These are phyloP conservation scores for Trametes versicolor DNA, from an alignment of 1,284 basidiomycete genomes.

Conservation along the genomic window DNA sequence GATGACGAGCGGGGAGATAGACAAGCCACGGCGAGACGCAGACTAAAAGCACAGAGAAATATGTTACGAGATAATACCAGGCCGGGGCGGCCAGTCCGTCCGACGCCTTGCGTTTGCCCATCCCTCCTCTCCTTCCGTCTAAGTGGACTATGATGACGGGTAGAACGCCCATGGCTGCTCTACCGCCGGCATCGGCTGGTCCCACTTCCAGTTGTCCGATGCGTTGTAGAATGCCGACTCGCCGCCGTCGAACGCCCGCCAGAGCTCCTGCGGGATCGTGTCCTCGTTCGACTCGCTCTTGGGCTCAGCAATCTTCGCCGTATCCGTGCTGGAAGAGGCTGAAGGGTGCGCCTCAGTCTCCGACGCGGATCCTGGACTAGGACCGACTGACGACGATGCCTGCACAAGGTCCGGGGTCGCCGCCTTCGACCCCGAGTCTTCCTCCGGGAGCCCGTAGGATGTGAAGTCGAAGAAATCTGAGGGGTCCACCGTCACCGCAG, in stretches of 20 bases:
- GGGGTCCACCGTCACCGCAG: slow-evolving; percentile 32
- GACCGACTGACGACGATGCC: slow-evolving; percentile 73
- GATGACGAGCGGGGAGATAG: background rate
- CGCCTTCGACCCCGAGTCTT: slow-evolving; percentile 66
- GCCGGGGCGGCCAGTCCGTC: slow-evolving; percentile 32
- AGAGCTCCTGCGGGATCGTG: slow-evolving; percentile 64
- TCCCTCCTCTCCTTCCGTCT: slow-evolving; percentile 31
- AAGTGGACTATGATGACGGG: slow-evolving; percentile 26
- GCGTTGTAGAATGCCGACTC: slow-evolving; percentile 74
- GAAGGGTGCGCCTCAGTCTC: slow-evolving; percentile 60
- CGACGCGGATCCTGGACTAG: slow-evolving; percentile 77
- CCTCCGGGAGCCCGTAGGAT: slow-evolving; percentile 61
- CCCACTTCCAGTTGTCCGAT: slow-evolving; percentile 75
- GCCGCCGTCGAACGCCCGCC: slow-evolving; percentile 79
- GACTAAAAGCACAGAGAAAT: slow-evolving; percentile 41
- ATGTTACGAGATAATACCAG: slow-evolving; percentile 40
- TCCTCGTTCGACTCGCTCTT: slow-evolving; percentile 49
- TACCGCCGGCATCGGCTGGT: slow-evolving; percentile 65
- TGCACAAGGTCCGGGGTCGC: slow-evolving; percentile 73
- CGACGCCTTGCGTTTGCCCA: slow-evolving; percentile 11
- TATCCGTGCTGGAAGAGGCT: slow-evolving; percentile 36
- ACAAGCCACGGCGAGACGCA: slow-evolving; percentile 4
- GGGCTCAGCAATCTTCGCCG: slow-evolving; percentile 41
- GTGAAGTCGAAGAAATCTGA: slow-evolving; percentile 74
- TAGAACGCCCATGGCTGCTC: slow-evolving; percentile 81